These are phyloP conservation scores for Pinus taeda DNA, from an alignment of 75 land plant genomes.

Conservation along the genomic window DNA sequence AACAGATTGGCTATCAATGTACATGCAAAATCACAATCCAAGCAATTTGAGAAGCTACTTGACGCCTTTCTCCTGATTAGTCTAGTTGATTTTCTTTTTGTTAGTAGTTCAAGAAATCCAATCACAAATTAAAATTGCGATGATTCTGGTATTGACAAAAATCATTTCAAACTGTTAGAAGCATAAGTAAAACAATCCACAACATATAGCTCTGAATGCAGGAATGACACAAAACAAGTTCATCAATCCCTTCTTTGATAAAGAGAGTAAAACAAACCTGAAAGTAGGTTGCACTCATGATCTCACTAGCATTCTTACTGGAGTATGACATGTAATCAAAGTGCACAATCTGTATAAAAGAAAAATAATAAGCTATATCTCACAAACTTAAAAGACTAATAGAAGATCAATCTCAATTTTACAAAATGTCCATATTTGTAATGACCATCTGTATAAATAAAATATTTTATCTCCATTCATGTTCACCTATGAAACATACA, in stretches of 20 bases:
- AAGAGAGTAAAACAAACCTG: constrained; percentile 18
- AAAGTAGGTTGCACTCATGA: constrained; percentile 19
- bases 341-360: constrained; percentile 49
- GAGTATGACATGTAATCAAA: constrained; percentile 67
- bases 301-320: constrained; percentile 39
- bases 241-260: background rate
- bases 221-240: background rate
- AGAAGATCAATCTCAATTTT: background rate
- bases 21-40: background rate
- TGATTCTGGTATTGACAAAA: background rate
- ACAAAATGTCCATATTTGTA: background rate
- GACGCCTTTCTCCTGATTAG: background rate
- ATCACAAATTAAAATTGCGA: background rate
- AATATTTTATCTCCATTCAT: background rate
- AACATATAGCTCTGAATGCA: background rate
- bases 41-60: background rate
- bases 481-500: constrained; percentile 11
- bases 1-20: background rate
- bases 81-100: background rate
- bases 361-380: background rate
- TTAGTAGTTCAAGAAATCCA: background rate
- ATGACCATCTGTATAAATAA: background rate
- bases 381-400: background rate
- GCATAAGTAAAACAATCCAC: background rate
- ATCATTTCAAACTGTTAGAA: background rate